phyloP scores from a whole-genome alignment of 1,284 basidiomycete genomes.

The Cutaneotrichosporon sp. region DNA sequence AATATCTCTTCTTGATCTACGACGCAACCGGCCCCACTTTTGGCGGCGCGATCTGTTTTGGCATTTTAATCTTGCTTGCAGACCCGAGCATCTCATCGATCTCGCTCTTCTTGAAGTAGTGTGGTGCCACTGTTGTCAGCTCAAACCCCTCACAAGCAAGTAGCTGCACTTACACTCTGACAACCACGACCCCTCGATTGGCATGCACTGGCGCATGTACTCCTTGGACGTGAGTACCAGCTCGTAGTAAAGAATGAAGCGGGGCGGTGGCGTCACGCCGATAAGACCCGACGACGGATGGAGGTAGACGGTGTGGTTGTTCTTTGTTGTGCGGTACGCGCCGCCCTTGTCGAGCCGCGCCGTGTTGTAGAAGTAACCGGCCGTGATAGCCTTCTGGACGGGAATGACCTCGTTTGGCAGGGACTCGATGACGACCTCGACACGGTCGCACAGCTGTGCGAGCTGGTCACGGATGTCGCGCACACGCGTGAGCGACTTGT shows the following conservation, averaged over 20 bases:
- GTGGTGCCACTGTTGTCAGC: slow-evolving; percentile 67
- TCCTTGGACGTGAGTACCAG: slow-evolving; percentile 56
- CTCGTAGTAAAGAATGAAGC: slow-evolving; percentile 90
- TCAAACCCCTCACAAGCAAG: background rate
- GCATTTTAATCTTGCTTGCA: slow-evolving; percentile 76
- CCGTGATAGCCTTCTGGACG: slow-evolving; percentile 88
- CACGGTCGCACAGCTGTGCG: slow-evolving; percentile 88
- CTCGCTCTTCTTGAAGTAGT: slow-evolving; percentile 86
- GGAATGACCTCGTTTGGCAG: slow-evolving; percentile 90
- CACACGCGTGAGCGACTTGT: slow-evolving; percentile 88
- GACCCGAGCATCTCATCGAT: slow-evolving; percentile 73
- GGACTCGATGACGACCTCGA: slow-evolving; percentile 81
- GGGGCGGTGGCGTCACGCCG: slow-evolving; percentile 88
- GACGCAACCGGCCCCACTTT: slow-evolving; percentile 32
- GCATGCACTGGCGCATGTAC: slow-evolving; percentile 82
- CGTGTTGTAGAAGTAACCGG: slow-evolving; percentile 95
- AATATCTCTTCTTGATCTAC: background rate
- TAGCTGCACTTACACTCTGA: slow-evolving; percentile 63
- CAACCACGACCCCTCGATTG: slow-evolving; percentile 91
- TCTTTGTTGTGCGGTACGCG: slow-evolving; percentile 89
- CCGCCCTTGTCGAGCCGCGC: slow-evolving; percentile 83
- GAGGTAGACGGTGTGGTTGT: slow-evolving; percentile 89
- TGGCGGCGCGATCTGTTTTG: slow-evolving; percentile 52
- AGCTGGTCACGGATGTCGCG: slow-evolving; percentile 94
- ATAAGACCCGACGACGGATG: slow-evolving; percentile 94